These are phyloP conservation scores for Juglanconis juglandina DNA, from an alignment of 2,329 filamentous ascomycete genomes.

Conservation along the genomic window DNA sequence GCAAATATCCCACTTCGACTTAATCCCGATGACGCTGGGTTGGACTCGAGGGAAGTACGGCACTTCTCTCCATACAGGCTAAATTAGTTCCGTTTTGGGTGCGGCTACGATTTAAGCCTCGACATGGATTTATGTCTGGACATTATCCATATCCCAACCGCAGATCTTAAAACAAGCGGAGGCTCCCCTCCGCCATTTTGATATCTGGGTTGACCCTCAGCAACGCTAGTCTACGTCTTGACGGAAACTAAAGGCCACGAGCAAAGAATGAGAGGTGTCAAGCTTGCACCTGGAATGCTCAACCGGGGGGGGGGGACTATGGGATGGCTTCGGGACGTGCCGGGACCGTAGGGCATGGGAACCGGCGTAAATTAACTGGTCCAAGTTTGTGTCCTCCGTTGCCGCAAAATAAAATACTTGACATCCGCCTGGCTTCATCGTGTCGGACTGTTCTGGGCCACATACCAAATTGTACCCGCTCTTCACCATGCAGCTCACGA, in stretches of 20 bases:
- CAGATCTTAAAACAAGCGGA: neutral
- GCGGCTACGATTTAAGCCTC: neutral
- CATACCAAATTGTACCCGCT: no score
- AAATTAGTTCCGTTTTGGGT: neutral
- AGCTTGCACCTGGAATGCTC: neutral
- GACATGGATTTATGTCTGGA: neutral
- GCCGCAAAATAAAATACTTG: no score
- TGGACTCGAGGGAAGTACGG: neutral
- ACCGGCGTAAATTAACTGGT: no score
- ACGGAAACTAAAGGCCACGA: neutral
- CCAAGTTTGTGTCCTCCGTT: no score
- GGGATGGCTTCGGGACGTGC: no score
- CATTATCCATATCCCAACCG: neutral
- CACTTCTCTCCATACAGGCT: neutral
- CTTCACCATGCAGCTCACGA: conserved; percentile 1
- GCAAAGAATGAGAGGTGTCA: neutral
- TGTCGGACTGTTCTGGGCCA: no score
- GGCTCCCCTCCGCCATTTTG: neutral
- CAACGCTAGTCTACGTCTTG: neutral
- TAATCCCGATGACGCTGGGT: neutral
- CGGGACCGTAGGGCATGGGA: no score
- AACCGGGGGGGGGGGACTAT: no score
- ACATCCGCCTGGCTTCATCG: no score
- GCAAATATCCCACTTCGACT: no score
- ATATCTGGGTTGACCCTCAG: neutral